Evolutionary conservation across 305 asterid genomes (phyloP).

Genomic region (Solanum chacoense): DNA sequence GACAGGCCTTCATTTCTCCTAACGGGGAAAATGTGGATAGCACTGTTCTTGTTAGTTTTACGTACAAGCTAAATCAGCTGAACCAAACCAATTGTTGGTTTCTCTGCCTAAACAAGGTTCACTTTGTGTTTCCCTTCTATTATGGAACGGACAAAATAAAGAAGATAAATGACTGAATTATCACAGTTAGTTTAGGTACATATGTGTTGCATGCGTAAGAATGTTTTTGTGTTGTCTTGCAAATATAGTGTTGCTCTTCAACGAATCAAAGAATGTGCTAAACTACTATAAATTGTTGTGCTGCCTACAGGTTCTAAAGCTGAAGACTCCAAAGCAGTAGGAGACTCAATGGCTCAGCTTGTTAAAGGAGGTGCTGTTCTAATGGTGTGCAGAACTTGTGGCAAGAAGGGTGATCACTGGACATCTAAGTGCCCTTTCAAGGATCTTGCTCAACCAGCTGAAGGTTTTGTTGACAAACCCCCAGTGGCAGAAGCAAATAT

Average conservation of each 20-base stretch:
- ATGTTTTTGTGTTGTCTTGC: not conserved
- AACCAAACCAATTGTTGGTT: not conserved
- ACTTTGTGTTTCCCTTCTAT: not conserved
- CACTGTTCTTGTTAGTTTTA: not conserved
- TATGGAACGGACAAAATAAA: not conserved
- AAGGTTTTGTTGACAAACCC: not conserved
- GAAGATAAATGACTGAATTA: not conserved
- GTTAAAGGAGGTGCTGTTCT: not conserved
- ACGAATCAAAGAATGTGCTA: not conserved
- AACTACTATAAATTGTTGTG: not conserved
- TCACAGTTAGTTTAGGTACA: not conserved
- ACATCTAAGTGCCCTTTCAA: not conserved
- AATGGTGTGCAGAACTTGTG: not conserved
- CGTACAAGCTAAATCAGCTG: not conserved
- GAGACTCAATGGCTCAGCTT: not conserved
- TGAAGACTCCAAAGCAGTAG: not conserved
- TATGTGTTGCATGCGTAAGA: not conserved
- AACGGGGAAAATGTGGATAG: not conserved
- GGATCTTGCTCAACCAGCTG: not conserved
- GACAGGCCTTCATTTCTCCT: not conserved
- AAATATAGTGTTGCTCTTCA: not conserved
- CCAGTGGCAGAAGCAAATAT: not conserved
- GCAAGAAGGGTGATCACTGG: not conserved
- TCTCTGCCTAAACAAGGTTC: not conserved
- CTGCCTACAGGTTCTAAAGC: not conserved